Evolutionary conservation across 768 basidiomycete genomes (phyloP), one percentile per base, ranked within the genome.

Genomic region (Lyophyllum atratum): DNA sequence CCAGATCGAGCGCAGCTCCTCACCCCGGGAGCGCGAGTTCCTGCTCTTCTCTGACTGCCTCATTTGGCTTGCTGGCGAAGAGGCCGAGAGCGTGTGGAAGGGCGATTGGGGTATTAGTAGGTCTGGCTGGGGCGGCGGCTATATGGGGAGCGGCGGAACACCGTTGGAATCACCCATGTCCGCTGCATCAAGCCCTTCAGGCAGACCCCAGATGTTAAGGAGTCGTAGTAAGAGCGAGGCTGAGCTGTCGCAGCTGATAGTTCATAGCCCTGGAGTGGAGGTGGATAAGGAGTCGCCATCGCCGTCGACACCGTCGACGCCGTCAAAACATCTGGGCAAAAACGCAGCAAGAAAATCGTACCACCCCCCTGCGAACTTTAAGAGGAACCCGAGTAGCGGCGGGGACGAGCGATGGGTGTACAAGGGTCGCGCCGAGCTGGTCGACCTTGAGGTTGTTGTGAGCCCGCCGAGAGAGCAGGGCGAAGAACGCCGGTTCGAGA

Each of bases 31-130:
- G 56, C 79, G 87, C 33, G 87, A 90, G 60, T 90, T 95, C 66
- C 74, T 95, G 10, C 79, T 95, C 0, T 92, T 95, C 68, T 89
- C 87, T 14, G 93, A 95, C 70, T 86, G 85, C 61, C 71, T 95
- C 31, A 64, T 95, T 33, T 93, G 91, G 90, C 77, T 93, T 21
- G 83, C 84, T 17, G 76, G 72, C 43, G 84, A 78, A 40, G 84
- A 83, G 46, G 67, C 63, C 25, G 76, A 71, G 51, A 61, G 67
- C 39, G 61, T 59, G 37, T 76, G 76, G 77, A 68, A 64, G 34
- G 71, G 66, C 14, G 69, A 66, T 10, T 69, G 67, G 73, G 72
- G 68, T 44, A 68, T 70, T 17, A 69, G 70, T 42, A 66, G 67
- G 9, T 63, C 63, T 34, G 66, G 59, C 8, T 61, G 53, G 54